phyloP scores from a whole-genome alignment of 352 stramenopile genomes.

The Blastocystis sp. region DNA sequence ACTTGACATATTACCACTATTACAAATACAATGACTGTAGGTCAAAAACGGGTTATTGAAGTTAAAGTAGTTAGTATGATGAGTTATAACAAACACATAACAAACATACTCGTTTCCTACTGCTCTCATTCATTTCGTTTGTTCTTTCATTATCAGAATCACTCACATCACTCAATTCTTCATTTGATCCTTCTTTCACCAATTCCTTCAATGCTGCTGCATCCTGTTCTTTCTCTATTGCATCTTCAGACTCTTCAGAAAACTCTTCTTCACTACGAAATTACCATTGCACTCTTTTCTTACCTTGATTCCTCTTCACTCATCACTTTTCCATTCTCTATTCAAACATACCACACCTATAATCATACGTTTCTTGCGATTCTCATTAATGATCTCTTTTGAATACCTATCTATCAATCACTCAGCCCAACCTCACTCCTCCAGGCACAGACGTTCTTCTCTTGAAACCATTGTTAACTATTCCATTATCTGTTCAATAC shows the following conservation, averaged over 20 bases:
- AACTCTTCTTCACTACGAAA: conserved; percentile 54
- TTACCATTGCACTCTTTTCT: background rate
- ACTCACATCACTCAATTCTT: background rate
- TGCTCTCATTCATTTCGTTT: background rate
- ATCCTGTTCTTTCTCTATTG: conserved; percentile 28
- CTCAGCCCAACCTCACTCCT: background rate
- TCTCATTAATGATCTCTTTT: conserved; percentile 49
- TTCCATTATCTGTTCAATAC: background rate
- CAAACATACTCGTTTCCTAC: background rate
- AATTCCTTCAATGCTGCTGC: conserved; percentile 26
- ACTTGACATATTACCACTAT: too few relatives aligned
- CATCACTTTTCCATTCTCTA: conserved; percentile 26
- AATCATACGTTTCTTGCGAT: background rate
- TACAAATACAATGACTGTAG: too few relatives aligned
- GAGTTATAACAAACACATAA: conserved; percentile 15
- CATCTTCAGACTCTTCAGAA: conserved; percentile 17
- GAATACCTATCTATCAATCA: conserved; percentile 13
- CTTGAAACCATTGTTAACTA: conserved; percentile 55
- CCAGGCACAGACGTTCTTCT: conserved; percentile 37
- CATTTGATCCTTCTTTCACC: conserved; percentile 24
- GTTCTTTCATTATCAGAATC: background rate
- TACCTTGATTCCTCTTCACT: conserved; percentile 43
- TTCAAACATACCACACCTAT: background rate
- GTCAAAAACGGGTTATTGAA: too few relatives aligned
- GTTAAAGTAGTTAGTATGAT: too few relatives aligned